A percentile compares a stretch with the other conserved stretches of the same genome.
phyloP scores from a whole-genome alignment of 257 asterid species.

The Misopates orontium region DNA sequence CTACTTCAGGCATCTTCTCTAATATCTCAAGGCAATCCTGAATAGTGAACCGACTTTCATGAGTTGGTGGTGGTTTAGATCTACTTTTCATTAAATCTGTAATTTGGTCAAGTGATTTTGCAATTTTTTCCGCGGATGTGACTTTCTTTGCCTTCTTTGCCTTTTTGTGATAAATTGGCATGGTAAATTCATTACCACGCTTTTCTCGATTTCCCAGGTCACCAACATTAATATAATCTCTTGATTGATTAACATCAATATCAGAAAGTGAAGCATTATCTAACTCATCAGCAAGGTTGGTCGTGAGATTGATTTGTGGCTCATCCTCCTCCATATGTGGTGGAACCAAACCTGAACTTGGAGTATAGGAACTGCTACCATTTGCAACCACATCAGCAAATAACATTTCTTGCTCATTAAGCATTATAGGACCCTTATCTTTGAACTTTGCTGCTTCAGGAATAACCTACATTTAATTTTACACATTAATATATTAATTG shows the following conservation, averaged over 20 bases:
- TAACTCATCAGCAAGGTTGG: not conserved
- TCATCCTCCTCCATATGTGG: not conserved
- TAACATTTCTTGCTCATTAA: not conserved
- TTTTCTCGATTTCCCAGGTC: too few species aligned
- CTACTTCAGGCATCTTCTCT: too few species aligned
- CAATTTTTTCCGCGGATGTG: not conserved
- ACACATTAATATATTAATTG: too few species aligned
- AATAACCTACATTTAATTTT: too few species aligned
- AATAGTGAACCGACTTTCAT: too few species aligned
- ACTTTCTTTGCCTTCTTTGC: not conserved
- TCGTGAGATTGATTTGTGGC: not conserved
- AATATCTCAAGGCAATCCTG: too few species aligned
- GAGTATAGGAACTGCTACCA: not conserved
- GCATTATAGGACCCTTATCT: too few species aligned
- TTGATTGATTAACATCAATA: too few species aligned
- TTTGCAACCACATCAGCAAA: not conserved
- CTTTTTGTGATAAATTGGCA: not conserved
- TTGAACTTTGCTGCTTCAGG: too few species aligned
- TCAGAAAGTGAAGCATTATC: not conserved
- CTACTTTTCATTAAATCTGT: not conserved
- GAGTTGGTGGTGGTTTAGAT: too few species aligned
- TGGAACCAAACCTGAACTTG: not conserved
- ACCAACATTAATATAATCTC: too few species aligned
- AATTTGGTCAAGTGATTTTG: not conserved
- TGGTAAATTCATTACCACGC: too few species aligned